Conservation (phyloP, 2,329 filamentous ascomycete species). For the Mariannaea elegans region DNA sequence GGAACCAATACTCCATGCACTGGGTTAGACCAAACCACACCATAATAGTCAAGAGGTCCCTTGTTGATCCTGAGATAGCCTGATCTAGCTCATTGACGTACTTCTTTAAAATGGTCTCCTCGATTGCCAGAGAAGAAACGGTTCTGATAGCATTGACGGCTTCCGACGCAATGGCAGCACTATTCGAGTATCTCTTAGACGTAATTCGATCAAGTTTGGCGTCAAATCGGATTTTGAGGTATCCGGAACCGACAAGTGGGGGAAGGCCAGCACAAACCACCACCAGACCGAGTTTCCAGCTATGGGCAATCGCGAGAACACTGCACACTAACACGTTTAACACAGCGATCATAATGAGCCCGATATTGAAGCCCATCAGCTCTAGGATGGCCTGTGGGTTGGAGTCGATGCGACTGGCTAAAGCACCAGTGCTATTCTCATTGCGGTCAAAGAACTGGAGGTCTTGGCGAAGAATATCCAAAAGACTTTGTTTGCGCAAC, state of each 20-base stretch:
- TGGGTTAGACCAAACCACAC: conserved; percentile 50
- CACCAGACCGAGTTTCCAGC: conserved; percentile 60
- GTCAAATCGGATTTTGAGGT: conserved; percentile 51
- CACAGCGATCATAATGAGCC: conserved; percentile 48
- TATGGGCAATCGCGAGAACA: conserved; percentile 53
- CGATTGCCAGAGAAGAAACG: conserved; percentile 53
- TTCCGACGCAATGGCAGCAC: conserved; percentile 55
- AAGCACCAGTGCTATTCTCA: conserved; percentile 51
- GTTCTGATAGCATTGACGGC: conserved; percentile 51
- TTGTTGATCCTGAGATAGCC: conserved; percentile 41
- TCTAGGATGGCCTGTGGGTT: conserved; percentile 52
- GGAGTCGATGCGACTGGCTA: conserved; percentile 48
- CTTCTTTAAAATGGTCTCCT: conserved; percentile 44
- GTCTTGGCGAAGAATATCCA: conserved; percentile 50
- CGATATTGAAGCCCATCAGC: conserved; percentile 54
- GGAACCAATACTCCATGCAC: conserved; percentile 49
- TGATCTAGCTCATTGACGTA: conserved; percentile 45
- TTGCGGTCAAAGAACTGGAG: conserved; percentile 53
- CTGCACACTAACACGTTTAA: conserved; percentile 50
- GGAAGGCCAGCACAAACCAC: conserved; percentile 55
- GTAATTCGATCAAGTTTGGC: conserved; percentile 49
- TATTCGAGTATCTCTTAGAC: conserved; percentile 46
- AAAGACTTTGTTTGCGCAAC: conserved; percentile 37
- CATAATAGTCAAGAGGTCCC: conserved; percentile 46
- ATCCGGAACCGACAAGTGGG: conserved; percentile 48